Percentiles rank a stretch among this genome's conserved stretches.
Conservation (phyloP, 441 rosid species). For the Erysimum cheiri region DNA sequence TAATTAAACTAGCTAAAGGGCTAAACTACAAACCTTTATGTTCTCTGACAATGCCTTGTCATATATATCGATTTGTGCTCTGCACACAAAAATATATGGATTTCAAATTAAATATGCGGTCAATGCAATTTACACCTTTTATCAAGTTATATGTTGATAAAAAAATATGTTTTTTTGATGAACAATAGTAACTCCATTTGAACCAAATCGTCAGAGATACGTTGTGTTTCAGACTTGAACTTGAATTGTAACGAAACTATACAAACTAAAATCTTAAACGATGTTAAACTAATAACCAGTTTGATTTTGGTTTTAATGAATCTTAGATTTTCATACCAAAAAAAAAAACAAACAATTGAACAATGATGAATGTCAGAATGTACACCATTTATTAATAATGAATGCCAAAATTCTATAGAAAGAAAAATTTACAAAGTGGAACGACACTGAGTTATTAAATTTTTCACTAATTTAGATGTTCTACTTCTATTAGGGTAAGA, state of each 20-base stretch:
- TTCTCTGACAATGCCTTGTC: conserved; percentile 34
- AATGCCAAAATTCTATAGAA: neutral
- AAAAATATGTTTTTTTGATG: neutral
- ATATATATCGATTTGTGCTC: conserved; percentile 19
- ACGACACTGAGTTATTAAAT: neutral
- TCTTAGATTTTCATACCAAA: no score
- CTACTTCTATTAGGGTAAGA: neutral
- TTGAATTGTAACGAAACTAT: neutral
- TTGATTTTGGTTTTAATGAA: no score
- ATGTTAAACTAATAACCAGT: neutral
- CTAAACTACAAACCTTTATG: conserved; percentile 16
- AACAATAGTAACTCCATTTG: neutral
- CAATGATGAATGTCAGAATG: conserved; percentile 1
- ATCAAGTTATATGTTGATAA: neutral
- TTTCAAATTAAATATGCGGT: conserved; percentile 2
- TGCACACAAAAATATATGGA: conserved; percentile 14
- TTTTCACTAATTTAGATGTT: neutral
- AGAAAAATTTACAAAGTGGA: neutral
- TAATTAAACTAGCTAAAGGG: neutral
- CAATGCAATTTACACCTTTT: conserved; percentile 28
- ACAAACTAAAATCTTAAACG: neutral
- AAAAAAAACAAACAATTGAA: neutral
- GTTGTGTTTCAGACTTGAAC: neutral
- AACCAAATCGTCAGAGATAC: neutral
- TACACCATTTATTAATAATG: neutral